Evolutionary conservation across 2,329 filamentous ascomycete genomes (phyloP).

Genomic region (Xylaria sp.): DNA sequence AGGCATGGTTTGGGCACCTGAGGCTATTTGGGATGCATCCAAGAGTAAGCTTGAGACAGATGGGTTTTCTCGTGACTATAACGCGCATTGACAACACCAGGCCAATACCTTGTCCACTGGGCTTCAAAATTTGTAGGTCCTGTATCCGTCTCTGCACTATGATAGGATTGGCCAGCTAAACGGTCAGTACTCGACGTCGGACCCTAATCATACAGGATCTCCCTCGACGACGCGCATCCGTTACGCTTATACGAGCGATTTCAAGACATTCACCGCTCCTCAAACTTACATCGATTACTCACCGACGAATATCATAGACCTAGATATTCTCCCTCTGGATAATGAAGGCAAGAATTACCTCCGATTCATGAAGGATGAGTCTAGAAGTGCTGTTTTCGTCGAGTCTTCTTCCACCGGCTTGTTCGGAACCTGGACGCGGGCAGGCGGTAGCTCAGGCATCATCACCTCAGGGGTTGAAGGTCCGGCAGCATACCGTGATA

Average conservation of each 20-base stretch:
- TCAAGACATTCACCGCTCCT: conserved; percentile 62
- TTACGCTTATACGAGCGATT: conserved; percentile 67
- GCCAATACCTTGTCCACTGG: conserved; percentile 60
- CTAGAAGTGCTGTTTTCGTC: conserved; percentile 62
- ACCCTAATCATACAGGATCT: conserved; percentile 60
- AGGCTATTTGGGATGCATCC: conserved; percentile 63
- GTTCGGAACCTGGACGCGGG: conserved; percentile 63
- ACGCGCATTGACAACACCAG: conserved; percentile 40
- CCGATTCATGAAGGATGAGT: conserved; percentile 67
- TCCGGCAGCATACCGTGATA: conserved; percentile 59
- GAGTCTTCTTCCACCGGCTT: conserved; percentile 61
- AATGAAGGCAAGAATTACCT: conserved; percentile 56
- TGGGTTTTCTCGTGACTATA: background rate
- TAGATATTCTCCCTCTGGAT: conserved; percentile 65
- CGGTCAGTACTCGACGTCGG: conserved; percentile 57
- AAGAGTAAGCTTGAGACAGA: conserved; percentile 48
- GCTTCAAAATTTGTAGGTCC: conserved; percentile 58
- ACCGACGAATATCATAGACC: conserved; percentile 63
- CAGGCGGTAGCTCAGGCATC: conserved; percentile 56
- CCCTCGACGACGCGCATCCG: conserved; percentile 60
- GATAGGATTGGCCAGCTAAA: background rate
- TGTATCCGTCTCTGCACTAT: background rate
- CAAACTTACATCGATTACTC: conserved; percentile 62
- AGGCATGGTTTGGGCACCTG: conserved; percentile 69
- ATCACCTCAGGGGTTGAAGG: conserved; percentile 59